These are phyloP conservation scores for Amphirosellinia nigrospora DNA, from an alignment of 495 filamentous ascomycete genomes.

Conservation along the genomic window DNA sequence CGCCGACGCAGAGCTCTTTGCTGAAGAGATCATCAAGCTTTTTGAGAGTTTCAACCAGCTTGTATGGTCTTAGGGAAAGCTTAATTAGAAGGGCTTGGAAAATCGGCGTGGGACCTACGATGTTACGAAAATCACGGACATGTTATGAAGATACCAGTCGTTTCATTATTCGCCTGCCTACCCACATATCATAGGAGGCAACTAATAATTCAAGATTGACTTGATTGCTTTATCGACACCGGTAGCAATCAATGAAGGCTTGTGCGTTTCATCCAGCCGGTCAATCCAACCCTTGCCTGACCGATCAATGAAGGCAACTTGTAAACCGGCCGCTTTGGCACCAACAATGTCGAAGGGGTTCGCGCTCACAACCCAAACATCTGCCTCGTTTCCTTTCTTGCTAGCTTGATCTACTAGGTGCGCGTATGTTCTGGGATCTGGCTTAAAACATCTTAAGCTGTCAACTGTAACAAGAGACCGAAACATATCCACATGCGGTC, in stretches of 20 bases:
- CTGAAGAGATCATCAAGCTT: slow-evolving; percentile 53
- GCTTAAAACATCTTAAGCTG: slow-evolving; percentile 68
- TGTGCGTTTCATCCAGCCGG: slow-evolving; percentile 40
- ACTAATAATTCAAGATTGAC: slow-evolving; percentile 41
- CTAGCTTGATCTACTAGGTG: slow-evolving; percentile 62
- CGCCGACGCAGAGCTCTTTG: slow-evolving; percentile 53
- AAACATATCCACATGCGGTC: slow-evolving; percentile 53
- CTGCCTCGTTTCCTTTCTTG: slow-evolving; percentile 47
- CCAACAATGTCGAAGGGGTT: slow-evolving; percentile 85
- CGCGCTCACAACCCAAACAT: slow-evolving; percentile 75
- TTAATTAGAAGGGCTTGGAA: background rate
- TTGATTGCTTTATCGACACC: slow-evolving; percentile 58
- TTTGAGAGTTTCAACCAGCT: slow-evolving; percentile 44
- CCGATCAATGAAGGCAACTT: slow-evolving; percentile 74
- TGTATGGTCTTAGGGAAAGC: slow-evolving; percentile 11
- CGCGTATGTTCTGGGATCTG: slow-evolving; percentile 66
- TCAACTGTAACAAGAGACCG: slow-evolving; percentile 67
- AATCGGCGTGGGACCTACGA: background rate
- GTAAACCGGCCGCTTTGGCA: slow-evolving; percentile 58
- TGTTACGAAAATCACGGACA: slow-evolving; percentile 20
- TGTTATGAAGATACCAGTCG: slow-evolving; percentile 22
- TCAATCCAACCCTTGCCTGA: slow-evolving; percentile 60
- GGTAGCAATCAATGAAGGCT: slow-evolving; percentile 52
- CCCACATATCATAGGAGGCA: background rate
- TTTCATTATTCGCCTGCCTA: slow-evolving; percentile 18